A percentile compares a stretch with the other conserved stretches of the same genome.
Conservation (phyloP, 345 rosid genomes). For the Crucihimalaya himalaica region DNA sequence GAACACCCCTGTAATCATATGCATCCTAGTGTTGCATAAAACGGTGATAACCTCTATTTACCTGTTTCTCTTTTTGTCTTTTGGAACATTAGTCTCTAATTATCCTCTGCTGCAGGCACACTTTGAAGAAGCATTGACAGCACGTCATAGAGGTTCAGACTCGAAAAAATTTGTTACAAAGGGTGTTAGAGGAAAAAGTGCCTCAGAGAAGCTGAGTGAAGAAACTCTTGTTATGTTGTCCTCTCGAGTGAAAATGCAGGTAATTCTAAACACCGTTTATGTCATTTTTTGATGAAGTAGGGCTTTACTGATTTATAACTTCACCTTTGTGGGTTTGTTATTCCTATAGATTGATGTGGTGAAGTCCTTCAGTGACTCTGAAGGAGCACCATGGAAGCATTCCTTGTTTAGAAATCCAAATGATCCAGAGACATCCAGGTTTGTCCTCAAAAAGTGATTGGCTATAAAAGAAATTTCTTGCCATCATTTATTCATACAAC, state of each 20-base stretch:
- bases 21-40: constrained; percentile 9
- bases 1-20: constrained; percentile 1
- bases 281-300: constrained; percentile 13
- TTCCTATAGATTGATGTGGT: constrained; percentile 76
- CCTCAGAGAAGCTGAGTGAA: constrained; percentile 78
- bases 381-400: constrained; percentile 85
- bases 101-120: constrained; percentile 62
- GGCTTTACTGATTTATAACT: constrained; percentile 4
- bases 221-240: constrained; percentile 88
- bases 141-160: constrained; percentile 74
- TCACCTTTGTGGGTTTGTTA: constrained; percentile 9
- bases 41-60: not conserved
- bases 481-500: not conserved
- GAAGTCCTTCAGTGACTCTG: constrained; percentile 76
- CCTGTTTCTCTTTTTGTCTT: not conserved
- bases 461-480: not conserved
- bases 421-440: constrained; percentile 95
- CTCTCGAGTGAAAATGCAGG: constrained; percentile 86
- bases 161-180: constrained; percentile 64
- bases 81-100: constrained; percentile 14
- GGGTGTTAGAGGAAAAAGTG: constrained; percentile 77
- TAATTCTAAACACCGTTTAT: constrained; percentile 31
- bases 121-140: constrained; percentile 91
- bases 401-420: constrained; percentile 97
- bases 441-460: constrained; percentile 26